phyloP scores from a whole-genome alignment of 164 flowering plant genomes.

The Stephania yunnanensis region DNA sequence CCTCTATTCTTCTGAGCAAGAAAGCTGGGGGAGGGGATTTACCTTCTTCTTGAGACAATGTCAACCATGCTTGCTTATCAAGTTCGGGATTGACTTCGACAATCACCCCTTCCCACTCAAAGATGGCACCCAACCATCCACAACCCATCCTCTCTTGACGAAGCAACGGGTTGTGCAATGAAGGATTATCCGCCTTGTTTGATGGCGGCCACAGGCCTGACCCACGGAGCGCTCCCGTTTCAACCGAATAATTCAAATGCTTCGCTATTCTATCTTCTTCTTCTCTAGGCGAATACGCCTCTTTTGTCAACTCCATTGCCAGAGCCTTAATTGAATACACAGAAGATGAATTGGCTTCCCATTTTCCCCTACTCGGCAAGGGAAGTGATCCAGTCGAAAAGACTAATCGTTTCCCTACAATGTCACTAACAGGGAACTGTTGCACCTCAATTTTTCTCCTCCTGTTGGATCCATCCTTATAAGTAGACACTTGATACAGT shows the following conservation, averaged over 20 bases:
- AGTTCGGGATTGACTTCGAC: constrained; percentile 75
- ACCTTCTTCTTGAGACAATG: constrained; percentile 84
- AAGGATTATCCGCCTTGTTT: constrained; percentile 74
- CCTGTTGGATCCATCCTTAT: constrained; percentile 24
- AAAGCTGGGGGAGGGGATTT: constrained; percentile 75
- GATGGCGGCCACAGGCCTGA: constrained; percentile 70
- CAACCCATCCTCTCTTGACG: constrained; percentile 92
- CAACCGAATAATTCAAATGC: constrained; percentile 32
- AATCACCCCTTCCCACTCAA: constrained; percentile 95
- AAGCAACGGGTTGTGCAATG: constrained; percentile 82
- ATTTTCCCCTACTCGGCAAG: constrained; percentile 12
- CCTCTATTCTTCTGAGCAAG: constrained; percentile 67
- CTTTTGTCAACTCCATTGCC: constrained; percentile 71
- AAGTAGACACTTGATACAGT: constrained; percentile 21
- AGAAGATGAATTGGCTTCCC: constrained; percentile 11
- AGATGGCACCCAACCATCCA: constrained; percentile 97
- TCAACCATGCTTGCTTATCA: constrained; percentile 85
- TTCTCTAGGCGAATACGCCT: constrained; percentile 48
- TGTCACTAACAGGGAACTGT: constrained; percentile 23
- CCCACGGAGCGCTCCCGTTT: constrained; percentile 30
- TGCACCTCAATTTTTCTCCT: constrained; percentile 17
- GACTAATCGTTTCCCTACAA: constrained; percentile 26
- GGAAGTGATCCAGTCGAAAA: constrained; percentile 7
- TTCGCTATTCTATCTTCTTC: constrained; percentile 40
- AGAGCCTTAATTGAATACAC: constrained; percentile 37